These are phyloP conservation scores for Debaryomyces coudertii DNA, from an alignment of 1,139 yeast species.

Conservation along the genomic window DNA sequence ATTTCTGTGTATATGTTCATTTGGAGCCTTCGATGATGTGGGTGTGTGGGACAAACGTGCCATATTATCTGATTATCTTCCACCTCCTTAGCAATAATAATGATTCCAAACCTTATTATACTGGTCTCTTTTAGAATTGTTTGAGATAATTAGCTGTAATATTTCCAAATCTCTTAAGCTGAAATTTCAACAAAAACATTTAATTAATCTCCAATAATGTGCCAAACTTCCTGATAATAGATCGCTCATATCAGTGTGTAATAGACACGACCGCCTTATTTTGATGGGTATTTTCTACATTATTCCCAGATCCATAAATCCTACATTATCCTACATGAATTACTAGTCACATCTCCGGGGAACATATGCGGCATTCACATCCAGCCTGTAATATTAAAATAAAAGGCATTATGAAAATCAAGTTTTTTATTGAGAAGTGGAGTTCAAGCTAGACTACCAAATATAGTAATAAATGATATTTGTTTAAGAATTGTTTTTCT, in stretches of 20 bases:
- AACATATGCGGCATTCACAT: neutral
- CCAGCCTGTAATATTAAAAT: neutral
- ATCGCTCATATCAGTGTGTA: conserved; percentile 1
- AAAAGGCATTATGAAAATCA: neutral
- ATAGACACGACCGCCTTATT: neutral
- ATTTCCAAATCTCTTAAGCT: neutral
- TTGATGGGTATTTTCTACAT: neutral
- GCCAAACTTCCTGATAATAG: neutral
- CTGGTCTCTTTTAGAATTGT: neutral
- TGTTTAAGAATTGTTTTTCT: neutral
- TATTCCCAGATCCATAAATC: neutral
- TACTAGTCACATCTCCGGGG: neutral
- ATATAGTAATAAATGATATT: conserved; percentile 1
- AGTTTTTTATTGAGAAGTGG: conserved; percentile 2
- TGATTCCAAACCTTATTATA: neutral
- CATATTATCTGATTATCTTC: neutral
- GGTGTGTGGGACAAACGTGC: neutral
- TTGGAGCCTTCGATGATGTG: neutral
- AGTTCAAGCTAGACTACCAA: conserved; percentile 1
- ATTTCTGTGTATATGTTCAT: neutral
- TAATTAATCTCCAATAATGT: neutral
- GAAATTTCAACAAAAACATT: neutral
- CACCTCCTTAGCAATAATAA: neutral
- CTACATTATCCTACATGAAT: neutral
- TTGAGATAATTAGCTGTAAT: conserved; percentile 1